A percentile compares a stretch with the other conserved stretches of the same genome.
These are phyloP conservation scores for Amphichorda felina DNA, from an alignment of 2,329 filamentous ascomycete species.

Conservation along the genomic window DNA sequence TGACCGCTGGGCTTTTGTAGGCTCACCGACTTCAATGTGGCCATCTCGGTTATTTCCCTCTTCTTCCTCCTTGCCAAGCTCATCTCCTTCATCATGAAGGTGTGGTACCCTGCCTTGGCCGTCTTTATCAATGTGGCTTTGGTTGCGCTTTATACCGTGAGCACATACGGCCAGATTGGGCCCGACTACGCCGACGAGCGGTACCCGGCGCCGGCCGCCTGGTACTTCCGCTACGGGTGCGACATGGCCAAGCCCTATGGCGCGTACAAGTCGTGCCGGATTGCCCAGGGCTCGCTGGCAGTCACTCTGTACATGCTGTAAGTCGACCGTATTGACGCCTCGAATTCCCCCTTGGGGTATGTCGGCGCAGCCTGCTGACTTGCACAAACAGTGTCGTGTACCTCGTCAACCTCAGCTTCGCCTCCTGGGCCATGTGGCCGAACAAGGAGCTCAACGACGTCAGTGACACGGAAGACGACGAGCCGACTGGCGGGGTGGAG, in stretches of 20 bases:
- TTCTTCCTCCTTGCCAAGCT: constrained; percentile 65
- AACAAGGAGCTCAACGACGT: constrained; percentile 38
- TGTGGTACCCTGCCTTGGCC: constrained; percentile 57
- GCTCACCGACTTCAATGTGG: constrained; percentile 64
- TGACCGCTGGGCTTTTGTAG: constrained; percentile 25
- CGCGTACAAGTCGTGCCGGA: constrained; percentile 47
- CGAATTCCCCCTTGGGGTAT: too few relatives aligned
- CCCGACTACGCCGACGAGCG: constrained; percentile 58
- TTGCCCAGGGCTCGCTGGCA: constrained; percentile 57
- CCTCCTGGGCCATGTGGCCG: constrained; percentile 45
- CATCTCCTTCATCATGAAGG: constrained; percentile 57
- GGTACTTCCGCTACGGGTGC: constrained; percentile 67
- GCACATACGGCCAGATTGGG: constrained; percentile 59
- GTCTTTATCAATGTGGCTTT: constrained; percentile 44
- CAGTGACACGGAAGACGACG: constrained; percentile 23
- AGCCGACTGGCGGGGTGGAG: constrained; percentile 2
- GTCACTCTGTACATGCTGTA: constrained; percentile 57
- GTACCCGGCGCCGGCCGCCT: constrained; percentile 51
- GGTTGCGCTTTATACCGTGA: constrained; percentile 50
- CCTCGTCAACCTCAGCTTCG: constrained; percentile 43
- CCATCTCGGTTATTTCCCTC: constrained; percentile 62
- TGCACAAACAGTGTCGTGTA: constrained; percentile 43
- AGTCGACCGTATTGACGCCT: too few relatives aligned
- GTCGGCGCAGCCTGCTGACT: too few relatives aligned
- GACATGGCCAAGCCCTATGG: constrained; percentile 40